Evolutionary conservation across 2,329 filamentous ascomycete genomes (phyloP).

Genomic region (Waltergamsia citrina): DNA sequence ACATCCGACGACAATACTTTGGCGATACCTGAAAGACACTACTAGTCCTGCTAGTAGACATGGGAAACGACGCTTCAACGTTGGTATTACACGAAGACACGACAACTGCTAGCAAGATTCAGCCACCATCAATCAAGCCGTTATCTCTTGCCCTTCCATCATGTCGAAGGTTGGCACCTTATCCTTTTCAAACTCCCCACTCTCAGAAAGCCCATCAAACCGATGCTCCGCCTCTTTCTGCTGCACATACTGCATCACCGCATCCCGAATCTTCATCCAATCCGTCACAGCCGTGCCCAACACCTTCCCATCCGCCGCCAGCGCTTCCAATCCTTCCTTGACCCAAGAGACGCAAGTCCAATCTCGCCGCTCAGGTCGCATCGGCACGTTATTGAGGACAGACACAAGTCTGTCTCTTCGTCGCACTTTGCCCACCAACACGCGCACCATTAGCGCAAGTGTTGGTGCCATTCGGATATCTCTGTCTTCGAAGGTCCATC

Average conservation of each 20-base stretch:
- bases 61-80: too few relatives aligned
- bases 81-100: too few relatives aligned
- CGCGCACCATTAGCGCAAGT: not conserved
- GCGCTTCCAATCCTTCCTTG: not conserved
- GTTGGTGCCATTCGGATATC: not conserved
- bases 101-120: too few relatives aligned
- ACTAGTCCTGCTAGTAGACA: too few relatives aligned
- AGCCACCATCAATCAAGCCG: too few relatives aligned
- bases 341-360: not conserved
- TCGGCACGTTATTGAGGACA: not conserved
- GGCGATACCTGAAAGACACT: slow-evolving; percentile 6
- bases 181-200: not conserved
- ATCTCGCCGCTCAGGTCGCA: not conserved
- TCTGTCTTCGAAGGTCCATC: not conserved
- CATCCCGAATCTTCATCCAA: not conserved
- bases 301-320: not conserved
- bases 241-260: not conserved
- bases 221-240: not conserved
- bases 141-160: not conserved
- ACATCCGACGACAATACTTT: slow-evolving; percentile 8
- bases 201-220: not conserved
- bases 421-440: not conserved
- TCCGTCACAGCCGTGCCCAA: not conserved
- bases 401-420: not conserved
- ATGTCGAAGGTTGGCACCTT: not conserved